Evolutionary conservation across 306 rosid species (phyloP).

Genomic region (Pyrus bretschneideri): DNA sequence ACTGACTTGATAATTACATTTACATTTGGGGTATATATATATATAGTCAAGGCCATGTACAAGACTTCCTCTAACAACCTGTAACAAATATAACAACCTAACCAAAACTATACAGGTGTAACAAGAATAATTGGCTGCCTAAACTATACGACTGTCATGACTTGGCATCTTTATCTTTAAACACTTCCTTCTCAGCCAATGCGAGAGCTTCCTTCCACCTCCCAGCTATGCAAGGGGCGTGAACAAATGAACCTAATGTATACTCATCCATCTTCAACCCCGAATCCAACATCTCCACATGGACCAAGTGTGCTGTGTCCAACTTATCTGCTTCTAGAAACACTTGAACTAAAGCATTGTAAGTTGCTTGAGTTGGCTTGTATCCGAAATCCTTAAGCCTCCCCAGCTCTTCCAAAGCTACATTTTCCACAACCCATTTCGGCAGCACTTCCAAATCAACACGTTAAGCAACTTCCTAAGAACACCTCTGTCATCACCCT

Average conservation of each 20-base stretch:
- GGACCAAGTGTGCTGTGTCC: conserved; percentile 61
- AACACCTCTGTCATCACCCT: conserved; percentile 43
- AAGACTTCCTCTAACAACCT: too few species aligned
- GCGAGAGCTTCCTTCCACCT: conserved; percentile 53
- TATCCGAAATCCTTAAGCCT: conserved; percentile 81
- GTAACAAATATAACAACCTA: too few species aligned
- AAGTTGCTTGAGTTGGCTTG: conserved; percentile 52
- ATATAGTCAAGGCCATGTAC: too few species aligned
- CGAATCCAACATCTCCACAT: conserved; percentile 57
- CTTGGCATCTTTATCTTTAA: background rate
- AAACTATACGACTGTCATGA: too few species aligned
- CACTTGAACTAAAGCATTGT: conserved; percentile 65
- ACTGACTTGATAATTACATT: too few species aligned
- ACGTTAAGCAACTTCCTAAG: conserved; percentile 65
- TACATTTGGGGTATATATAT: too few species aligned
- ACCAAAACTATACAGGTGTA: too few species aligned
- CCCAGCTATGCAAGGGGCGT: conserved; percentile 55
- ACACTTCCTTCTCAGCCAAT: conserved; percentile 55
- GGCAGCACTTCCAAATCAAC: conserved; percentile 60
- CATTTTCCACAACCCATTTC: conserved; percentile 63
- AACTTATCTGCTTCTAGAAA: conserved; percentile 57
- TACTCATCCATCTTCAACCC: conserved; percentile 63
- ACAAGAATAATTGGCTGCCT: too few species aligned
- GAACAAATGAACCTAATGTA: conserved; percentile 50
- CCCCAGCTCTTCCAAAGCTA: conserved; percentile 75